Evolutionary conservation across 371 early-diverging fungal species (phyloP).

Genomic region (Umbelopsis sp.): DNA sequence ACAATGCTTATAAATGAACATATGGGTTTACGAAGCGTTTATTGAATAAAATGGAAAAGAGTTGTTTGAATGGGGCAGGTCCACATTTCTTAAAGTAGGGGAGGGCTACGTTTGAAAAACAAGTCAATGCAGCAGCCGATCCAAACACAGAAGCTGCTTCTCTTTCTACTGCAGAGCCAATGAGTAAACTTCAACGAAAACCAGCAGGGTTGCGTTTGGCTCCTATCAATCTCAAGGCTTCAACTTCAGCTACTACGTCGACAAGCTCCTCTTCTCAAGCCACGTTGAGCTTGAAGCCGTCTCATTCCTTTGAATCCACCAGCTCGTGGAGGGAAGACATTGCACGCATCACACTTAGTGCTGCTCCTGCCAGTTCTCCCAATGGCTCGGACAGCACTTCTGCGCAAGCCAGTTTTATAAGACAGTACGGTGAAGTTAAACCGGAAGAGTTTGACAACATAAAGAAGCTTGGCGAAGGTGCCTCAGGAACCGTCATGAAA

Average conservation of each 20-base stretch:
- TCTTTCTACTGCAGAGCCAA: neutral
- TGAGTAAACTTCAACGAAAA: slow-evolving; percentile 16
- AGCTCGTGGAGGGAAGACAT: slow-evolving; percentile 15
- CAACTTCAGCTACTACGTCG: slow-evolving; percentile 26
- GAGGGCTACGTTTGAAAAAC: slow-evolving; percentile 2
- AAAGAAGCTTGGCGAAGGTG: slow-evolving; percentile 87
- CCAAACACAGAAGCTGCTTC: slow-evolving; percentile 13
- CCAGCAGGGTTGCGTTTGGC: slow-evolving; percentile 5
- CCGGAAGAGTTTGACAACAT: slow-evolving; percentile 65
- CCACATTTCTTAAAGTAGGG: neutral
- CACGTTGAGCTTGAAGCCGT: slow-evolving; percentile 15
- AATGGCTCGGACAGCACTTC: neutral
- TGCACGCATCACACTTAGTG: slow-evolving; percentile 10
- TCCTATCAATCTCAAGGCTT: slow-evolving; percentile 15
- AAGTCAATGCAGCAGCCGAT: neutral
- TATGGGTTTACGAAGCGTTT: too few species aligned
- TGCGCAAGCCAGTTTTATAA: neutral
- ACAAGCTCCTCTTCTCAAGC: slow-evolving; percentile 30
- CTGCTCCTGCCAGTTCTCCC: neutral
- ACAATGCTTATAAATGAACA: too few species aligned
- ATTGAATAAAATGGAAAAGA: neutral
- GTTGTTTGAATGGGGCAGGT: neutral
- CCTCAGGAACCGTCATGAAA: slow-evolving; percentile 91
- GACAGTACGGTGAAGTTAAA: slow-evolving; percentile 35
- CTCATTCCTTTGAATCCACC: slow-evolving; percentile 12